Base-by-base conservation (phyloP, 768 basidiomycete genomes). In the Serendipita sp. region DNA sequence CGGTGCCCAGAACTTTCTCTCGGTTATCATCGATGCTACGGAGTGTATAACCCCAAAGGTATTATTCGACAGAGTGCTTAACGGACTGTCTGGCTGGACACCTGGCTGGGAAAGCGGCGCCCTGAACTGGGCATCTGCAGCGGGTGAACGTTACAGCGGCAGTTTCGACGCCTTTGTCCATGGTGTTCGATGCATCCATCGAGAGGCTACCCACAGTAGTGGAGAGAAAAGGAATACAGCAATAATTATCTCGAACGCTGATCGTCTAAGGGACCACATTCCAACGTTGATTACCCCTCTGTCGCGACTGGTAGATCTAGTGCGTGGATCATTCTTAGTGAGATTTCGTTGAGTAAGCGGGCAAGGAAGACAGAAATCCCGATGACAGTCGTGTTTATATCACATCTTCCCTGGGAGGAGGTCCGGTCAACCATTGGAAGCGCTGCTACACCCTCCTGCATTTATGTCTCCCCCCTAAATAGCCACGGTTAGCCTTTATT, bases 281-380 rank as follows among this genome's bases (percentile, higher is more conserved):
- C 80, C 86, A 2, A 84, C 86, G 28, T 69, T 89, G 1, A 62
- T 90, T 1, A 82, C 87, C 9, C 86, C 89, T 42, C 70, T 91
- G 33, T 79, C 86, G 16, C 79, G 88, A 58, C 73, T 91, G 30
- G 74, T 81, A 3, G 89, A 91, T 68, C 69, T 90, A 71, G 89
- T 89, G 65, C 61, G 67, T 61, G 64, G 80, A 67, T 17, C 38
- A 5, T 38, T 38, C 38, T 38, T 38, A 14, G 64, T 28, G n/a
- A 48, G 9, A n/a, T n/a, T 20, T 48, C n/a, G n/a, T 48, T 48
- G 20, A 20, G n/a, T 28, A 48, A 48, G 26, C n/a, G n/a, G 17
- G 22, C 66, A 14, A 43, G 16, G 7, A 64, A 89, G 88, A 73
- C 85, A 14, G 77, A 74, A 61, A 70, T 85, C 7, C 79, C 83